Conservation (phyloP, 805 yeast genomes). For the Saturnispora halmiae region DNA sequence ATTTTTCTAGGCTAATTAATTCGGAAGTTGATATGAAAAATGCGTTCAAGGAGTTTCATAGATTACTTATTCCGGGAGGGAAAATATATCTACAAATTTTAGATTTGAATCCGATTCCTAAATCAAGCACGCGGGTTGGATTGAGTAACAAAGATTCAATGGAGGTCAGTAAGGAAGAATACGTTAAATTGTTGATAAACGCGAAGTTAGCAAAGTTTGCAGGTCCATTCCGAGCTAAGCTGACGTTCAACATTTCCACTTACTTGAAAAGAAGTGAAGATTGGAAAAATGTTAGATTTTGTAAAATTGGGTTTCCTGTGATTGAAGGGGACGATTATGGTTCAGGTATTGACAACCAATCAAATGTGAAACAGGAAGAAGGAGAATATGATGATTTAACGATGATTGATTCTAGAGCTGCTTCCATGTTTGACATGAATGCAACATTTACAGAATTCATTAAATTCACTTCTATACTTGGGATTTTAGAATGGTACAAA, state of each 20-base stretch:
- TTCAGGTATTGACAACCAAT: conserved; percentile 1
- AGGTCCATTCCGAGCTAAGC: conserved; percentile 13
- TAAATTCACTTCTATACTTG: conserved; percentile 12
- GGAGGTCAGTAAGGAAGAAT: conserved; percentile 6
- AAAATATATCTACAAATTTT: conserved; percentile 23
- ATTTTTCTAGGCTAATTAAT: conserved; percentile 18
- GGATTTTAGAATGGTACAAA: conserved; percentile 10
- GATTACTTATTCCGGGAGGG: conserved; percentile 28
- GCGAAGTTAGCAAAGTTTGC: conserved; percentile 3
- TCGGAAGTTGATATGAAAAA: conserved; percentile 15
- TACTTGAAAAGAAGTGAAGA: conserved; percentile 18
- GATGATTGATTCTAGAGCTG: conserved; percentile 23
- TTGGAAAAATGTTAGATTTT: conserved; percentile 20
- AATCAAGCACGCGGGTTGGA: conserved; percentile 1
- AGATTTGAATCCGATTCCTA: conserved; percentile 19
- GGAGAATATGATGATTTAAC: conserved; percentile 10
- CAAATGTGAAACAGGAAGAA: neutral
- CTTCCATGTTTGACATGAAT: conserved; percentile 26
- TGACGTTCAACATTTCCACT: conserved; percentile 18
- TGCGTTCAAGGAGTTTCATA: conserved; percentile 22
- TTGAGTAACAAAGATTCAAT: conserved; percentile 1
- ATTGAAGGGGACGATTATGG: conserved; percentile 8
- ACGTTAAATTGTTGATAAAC: conserved; percentile 7
- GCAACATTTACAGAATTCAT: conserved; percentile 25
- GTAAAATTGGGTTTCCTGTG: conserved; percentile 24